These are phyloP conservation scores for Cytospora leucostoma DNA, from an alignment of 2,329 filamentous ascomycete species.

Conservation along the genomic window DNA sequence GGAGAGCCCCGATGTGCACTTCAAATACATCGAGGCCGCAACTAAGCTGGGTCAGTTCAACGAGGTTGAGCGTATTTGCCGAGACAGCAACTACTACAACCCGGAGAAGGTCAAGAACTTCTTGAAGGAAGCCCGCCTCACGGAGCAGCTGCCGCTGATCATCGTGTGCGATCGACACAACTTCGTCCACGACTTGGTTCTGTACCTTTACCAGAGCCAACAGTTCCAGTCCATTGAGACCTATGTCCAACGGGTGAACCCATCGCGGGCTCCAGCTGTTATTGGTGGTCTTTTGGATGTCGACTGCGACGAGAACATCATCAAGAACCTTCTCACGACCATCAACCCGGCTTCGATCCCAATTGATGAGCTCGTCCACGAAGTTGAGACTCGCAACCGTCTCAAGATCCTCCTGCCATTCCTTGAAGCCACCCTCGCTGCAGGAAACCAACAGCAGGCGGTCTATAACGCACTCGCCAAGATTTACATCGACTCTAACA, in stretches of 20 bases:
- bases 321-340: conserved; percentile 85
- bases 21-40: conserved; percentile 99
- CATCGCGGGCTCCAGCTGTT: conserved; percentile 84
- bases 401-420: conserved; percentile 95
- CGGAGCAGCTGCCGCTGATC: conserved; percentile 92
- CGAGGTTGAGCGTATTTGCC: conserved; percentile 95
- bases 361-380: conserved; percentile 88
- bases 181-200: conserved; percentile 93
- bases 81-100: conserved; percentile 88
- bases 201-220: conserved; percentile 98
- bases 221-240: conserved; percentile 99
- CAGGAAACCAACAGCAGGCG: conserved; percentile 92
- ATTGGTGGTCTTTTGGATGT: conserved; percentile 93
- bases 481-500: conserved; percentile 99
- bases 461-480: conserved; percentile 97
- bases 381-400: conserved; percentile 95
- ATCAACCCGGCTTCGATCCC: conserved; percentile 84
- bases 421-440: conserved; percentile 85
- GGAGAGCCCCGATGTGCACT: conserved; percentile 92
- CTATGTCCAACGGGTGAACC: conserved; percentile 97
- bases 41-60: conserved; percentile 91
- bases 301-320: conserved; percentile 94
- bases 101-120: conserved; percentile 99
- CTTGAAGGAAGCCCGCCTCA: conserved; percentile 90
- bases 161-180: conserved; percentile 99